These are phyloP conservation scores for Physcomitrium patens DNA, from an alignment of 225 moss, liverwort and hornwort species.

Conservation along the genomic window DNA sequence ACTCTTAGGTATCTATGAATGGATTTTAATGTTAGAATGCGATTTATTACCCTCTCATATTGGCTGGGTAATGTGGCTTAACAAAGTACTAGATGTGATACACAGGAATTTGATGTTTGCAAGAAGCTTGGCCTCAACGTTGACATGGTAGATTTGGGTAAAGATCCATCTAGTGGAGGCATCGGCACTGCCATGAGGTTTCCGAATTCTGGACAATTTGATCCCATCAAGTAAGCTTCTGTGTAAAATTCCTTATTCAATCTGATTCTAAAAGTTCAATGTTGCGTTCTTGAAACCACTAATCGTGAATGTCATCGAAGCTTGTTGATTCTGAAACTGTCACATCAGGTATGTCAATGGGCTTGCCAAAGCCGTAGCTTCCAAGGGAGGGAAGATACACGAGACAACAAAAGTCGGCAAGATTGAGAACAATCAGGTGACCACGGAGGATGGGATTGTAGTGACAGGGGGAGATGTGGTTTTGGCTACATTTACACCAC, in stretches of 20 bases:
- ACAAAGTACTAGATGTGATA: not conserved
- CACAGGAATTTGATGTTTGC: slow-evolving; percentile 39
- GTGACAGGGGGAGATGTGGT: slow-evolving; percentile 51
- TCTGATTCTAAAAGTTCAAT: too few relatives aligned
- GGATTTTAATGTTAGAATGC: not conserved
- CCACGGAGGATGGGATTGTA: slow-evolving; percentile 43
- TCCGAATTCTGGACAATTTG: slow-evolving; percentile 34
- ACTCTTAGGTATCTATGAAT: not conserved
- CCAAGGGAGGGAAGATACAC: slow-evolving; percentile 52
- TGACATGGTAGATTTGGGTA: slow-evolving; percentile 39
- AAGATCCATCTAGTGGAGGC: slow-evolving; percentile 35
- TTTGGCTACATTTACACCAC: slow-evolving; percentile 50
- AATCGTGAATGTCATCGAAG: not conserved
- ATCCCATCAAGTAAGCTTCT: slow-evolving; percentile 23
- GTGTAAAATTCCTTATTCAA: too few relatives aligned
- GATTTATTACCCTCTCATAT: not conserved
- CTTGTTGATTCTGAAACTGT: not conserved
- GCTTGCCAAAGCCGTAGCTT: slow-evolving; percentile 44
- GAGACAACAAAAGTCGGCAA: slow-evolving; percentile 44
- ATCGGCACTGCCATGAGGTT: slow-evolving; percentile 37
- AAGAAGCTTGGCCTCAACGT: slow-evolving; percentile 31
- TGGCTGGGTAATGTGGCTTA: not conserved
- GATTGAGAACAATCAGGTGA: slow-evolving; percentile 48
- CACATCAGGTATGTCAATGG: slow-evolving; percentile 51
- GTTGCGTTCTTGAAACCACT: too few relatives aligned